phyloP scores from a whole-genome alignment of 2,329 filamentous ascomycete species.

The Penicillium frequentans region DNA sequence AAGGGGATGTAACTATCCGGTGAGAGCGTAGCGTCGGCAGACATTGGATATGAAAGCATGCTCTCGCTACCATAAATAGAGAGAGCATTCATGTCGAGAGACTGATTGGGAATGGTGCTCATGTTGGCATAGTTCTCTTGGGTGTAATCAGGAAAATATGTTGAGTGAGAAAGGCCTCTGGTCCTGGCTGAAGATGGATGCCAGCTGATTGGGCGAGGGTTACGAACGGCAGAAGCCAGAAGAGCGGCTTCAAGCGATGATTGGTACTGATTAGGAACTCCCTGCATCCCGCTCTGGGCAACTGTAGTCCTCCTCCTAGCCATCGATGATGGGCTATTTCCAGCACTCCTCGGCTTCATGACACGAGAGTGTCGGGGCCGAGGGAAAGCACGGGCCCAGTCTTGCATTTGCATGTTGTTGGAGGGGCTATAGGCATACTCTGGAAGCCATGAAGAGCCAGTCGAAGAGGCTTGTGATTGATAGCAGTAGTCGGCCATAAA shows the following conservation, averaged over 20 bases:
- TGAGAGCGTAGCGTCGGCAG: slow-evolving; percentile 19
- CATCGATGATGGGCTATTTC: slow-evolving; percentile 63
- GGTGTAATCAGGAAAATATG: slow-evolving; percentile 20
- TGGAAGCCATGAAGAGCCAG: slow-evolving; percentile 29
- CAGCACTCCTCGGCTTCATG: slow-evolving; percentile 65
- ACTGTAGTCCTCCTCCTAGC: slow-evolving; percentile 56
- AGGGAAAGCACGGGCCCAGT: slow-evolving; percentile 49
- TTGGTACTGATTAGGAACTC: slow-evolving; percentile 41
- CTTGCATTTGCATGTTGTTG: slow-evolving; percentile 32
- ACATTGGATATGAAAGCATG: slow-evolving; percentile 25
- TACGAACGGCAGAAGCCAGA: slow-evolving; percentile 38
- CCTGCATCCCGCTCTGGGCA: slow-evolving; percentile 45
- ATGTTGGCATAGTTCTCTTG: slow-evolving; percentile 22
- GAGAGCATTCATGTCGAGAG: slow-evolving; percentile 13
- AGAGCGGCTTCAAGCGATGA: slow-evolving; percentile 47
- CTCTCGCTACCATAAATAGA: slow-evolving; percentile 17
- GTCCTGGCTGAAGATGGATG: slow-evolving; percentile 60
- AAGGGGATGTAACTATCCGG: slow-evolving; percentile 22
- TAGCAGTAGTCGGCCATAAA: slow-evolving; percentile 34
- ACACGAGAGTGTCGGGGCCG: slow-evolving; percentile 56
- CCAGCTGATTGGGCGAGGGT: slow-evolving; percentile 70
- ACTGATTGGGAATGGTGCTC: slow-evolving; percentile 16
- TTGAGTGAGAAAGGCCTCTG: slow-evolving; percentile 28
- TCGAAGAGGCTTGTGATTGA: slow-evolving; percentile 26
- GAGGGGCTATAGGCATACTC: slow-evolving; percentile 23